Evolutionary conservation across 176 grass and related monocot species (phyloP), one percentile per base, ranked within the genome.

Genomic region (Eleusine coracana): DNA sequence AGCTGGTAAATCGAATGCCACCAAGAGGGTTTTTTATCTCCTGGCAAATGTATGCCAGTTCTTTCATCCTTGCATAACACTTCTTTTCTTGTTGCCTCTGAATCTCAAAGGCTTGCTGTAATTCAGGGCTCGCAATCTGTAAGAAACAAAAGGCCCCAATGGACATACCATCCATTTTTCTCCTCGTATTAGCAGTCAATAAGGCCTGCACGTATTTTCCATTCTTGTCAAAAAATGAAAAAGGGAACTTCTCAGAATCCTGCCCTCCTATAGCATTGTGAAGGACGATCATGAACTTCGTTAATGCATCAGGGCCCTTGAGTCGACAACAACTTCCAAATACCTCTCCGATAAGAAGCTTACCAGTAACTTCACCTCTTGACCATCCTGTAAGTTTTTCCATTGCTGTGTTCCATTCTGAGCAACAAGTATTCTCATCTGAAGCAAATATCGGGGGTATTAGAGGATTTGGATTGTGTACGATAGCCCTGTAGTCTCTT

Each of bases 401-500:
- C 91, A 99, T 99, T 65, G 96, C 93, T 1, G 74, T 88, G 77
- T 99, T 99, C 96, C 96, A 99, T 82, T 99, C 96, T 27, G 91
- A 99, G 61, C 96, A 99, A 85, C 89, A 93, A 29, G 89, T 96
- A 56, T 99, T 96, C 85, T 99, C 96, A 89, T 99, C 96, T 16
- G 93, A 93, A 63, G 89, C 96, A 90, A 99, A 99, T 83, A 99
- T 99, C 31, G 96, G 96, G 27, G 96, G 96, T 84, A 99, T 99
- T 56, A 99, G 83, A 88, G 93, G 89, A 73, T 92, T 99, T 23
- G 91, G 96, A 73, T 87, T 99, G 66, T 99, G 96, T 65, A 99
- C 85, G 74, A 99, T 96, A 81, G 91, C 89, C 78, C 96, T 99
- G 60, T 99, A 99, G 76, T 96, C 96, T 65, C 96, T 93, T 99